These are phyloP conservation scores for Diaporthe vaccinii DNA, from an alignment of 2,329 filamentous ascomycete species.

Conservation along the genomic window DNA sequence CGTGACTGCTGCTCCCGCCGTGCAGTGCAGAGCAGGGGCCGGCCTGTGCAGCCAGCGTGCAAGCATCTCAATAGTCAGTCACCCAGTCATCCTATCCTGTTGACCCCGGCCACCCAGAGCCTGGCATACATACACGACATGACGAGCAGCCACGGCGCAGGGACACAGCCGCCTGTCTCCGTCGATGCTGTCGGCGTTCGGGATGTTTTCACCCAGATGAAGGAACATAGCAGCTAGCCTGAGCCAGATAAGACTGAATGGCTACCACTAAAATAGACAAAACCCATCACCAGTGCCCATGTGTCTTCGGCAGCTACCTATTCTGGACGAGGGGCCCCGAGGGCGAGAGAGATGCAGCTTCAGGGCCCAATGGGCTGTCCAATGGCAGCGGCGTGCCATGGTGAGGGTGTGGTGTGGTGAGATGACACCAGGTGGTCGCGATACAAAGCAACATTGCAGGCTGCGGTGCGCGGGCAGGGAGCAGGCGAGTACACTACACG, in stretches of 20 bases:
- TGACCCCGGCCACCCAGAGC: neutral
- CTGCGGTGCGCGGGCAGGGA: neutral
- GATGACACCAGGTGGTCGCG: conserved; percentile 5
- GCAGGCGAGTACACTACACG: neutral
- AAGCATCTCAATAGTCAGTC: neutral
- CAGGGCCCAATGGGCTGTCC: neutral
- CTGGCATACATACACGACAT: conserved; percentile 6
- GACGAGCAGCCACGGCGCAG: neutral
- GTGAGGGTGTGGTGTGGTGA: conserved; percentile 25
- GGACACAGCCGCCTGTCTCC: neutral
- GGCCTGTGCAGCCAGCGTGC: neutral
- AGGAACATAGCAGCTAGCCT: neutral
- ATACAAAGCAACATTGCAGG: conserved; percentile 13
- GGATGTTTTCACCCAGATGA: conserved; percentile 14
- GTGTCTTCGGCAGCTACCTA: conserved; percentile 14
- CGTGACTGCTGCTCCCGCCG: conserved; percentile 17
- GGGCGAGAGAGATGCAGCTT: neutral
- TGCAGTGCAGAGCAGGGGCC: conserved; percentile 22
- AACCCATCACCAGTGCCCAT: conserved; percentile 15
- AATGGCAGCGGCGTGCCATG: neutral
- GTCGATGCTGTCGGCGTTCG: conserved; percentile 21
- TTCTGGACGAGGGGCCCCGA: neutral
- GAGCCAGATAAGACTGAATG: conserved; percentile 22
- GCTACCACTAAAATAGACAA: conserved; percentile 30
- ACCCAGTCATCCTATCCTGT: neutral